Base-by-base conservation (phyloP, 163 green algal genomes). In the Trebouxia gelatinosa region DNA sequence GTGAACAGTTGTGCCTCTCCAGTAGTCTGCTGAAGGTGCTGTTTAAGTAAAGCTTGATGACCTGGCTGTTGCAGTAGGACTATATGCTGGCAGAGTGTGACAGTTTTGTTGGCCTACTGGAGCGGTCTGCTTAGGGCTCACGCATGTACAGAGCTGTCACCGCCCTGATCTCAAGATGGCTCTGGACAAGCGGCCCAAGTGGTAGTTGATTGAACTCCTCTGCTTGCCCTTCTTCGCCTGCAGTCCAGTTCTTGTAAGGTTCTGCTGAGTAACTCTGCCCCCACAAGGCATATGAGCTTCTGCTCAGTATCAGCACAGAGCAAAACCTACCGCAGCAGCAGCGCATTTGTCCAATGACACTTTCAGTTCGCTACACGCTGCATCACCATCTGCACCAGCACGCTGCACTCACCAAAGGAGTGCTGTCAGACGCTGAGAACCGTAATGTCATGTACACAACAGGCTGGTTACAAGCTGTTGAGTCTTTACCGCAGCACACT, bases 101-200 rank as follows among this genome's bases (percentile, higher is more conserved):
- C 13, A 54, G 43, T 13, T 54, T 54, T 54, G 43, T 54, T 9
- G 13, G 43, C 9, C 11, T 13, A 9, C 9, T 54, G 43, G 43
- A 54, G 43, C 9, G 43, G 43, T 54, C 43, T 54, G 43, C 13
- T 23, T 9, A 23, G 43, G 13, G 11, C 9, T 54, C 43, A 9
- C 9, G 11, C 43, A 54, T 54, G n/a, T n/a, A n/a, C n/a, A n/a
- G 43, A 54, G 43, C 43, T 54, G 58, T 67, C 17, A 13, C 58
- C 9, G 31, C 62, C 34, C 62, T 50, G 32, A 28, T 37, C 72
- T 79, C 16, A 31, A 23, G 34, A 79, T 72, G 13, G 32, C 39
- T 32, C 57, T n/a, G 32, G 74, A 79, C 67, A 75, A n/a, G 11
- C 67, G 39, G 2, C 40, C 40, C n/a, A 75, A n/a, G 39, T 75